Base-by-base conservation (phyloP, 768 basidiomycete genomes). In the Ramaria sp. region DNA sequence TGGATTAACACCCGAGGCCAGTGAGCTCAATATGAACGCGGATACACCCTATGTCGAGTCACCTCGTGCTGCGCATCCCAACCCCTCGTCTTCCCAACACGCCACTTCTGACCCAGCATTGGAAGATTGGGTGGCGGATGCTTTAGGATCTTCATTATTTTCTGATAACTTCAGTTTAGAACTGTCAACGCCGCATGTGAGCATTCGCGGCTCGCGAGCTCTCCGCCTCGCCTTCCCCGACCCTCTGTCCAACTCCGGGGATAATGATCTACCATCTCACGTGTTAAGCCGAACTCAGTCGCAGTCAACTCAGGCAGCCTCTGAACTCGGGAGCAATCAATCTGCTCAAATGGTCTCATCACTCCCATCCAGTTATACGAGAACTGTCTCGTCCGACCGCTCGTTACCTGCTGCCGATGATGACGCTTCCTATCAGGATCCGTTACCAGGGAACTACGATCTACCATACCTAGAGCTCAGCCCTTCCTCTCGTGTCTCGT, bases 181-280 rank as follows among this genome's bases (percentile, higher is more conserved):
- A 12, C 9, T 15, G 15, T 20, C 34, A 20, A 38, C 55, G 20
- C 48, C 45, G 33, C 46, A 57, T 30, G 31, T 47, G 24, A 57
- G 55, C 58, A 68, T 77, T 55, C 83, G 83, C 58, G 76, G 65
- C 54, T 80, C 83, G n/a, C 70, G 82, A 68, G 86, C 88, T 71
- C 77, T 90, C 60, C 80, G 84, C 62, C 69, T 90, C 58, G 89
- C 88, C 34, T 91, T 91, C 71, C 88, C 88, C 39, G 88, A 91
- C 70, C 88, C 88, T 59, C 76, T 90, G 65, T 82, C 81, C 55
- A 85, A 83, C 66, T 84, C 84, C 54, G 76, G 74, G 60, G 77
- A 81, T 69, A 80, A 86, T 31, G 12, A 7, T 34, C 15, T 57
- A 12, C 45, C 55, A n/a, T 22, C 55, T 15, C 46, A 22, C 38